These are phyloP conservation scores for Berberis vulgaris DNA, from an alignment of 164 flowering plant species.

Conservation along the genomic window DNA sequence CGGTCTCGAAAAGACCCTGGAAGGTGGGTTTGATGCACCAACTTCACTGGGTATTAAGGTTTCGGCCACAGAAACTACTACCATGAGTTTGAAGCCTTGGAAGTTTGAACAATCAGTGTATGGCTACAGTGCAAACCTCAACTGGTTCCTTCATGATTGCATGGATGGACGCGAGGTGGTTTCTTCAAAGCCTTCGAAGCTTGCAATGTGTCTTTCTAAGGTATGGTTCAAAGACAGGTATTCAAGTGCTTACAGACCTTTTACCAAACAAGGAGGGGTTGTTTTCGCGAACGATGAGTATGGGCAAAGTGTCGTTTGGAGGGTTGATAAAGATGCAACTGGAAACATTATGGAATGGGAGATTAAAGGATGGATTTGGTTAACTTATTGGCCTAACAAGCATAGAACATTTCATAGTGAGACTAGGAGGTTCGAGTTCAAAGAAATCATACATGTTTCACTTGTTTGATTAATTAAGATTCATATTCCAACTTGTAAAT, in stretches of 20 bases:
- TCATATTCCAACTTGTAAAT: too few species aligned
- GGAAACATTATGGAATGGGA: constrained; percentile 84
- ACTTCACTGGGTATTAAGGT: constrained; percentile 37
- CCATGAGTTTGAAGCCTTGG: constrained; percentile 75
- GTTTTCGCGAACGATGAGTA: constrained; percentile 86
- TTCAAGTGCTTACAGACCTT: constrained; percentile 62
- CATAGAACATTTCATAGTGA: constrained; percentile 53
- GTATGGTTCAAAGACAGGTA: constrained; percentile 84
- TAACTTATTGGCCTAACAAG: constrained; percentile 90
- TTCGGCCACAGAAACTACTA: constrained; percentile 48
- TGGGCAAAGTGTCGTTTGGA: constrained; percentile 77
- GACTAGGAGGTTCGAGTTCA: constrained; percentile 66
- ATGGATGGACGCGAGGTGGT: constrained; percentile 66
- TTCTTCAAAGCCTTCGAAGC: constrained; percentile 63
- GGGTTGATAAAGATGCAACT: constrained; percentile 41
- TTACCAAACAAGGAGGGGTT: constrained; percentile 84
- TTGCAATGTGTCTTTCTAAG: constrained; percentile 49
- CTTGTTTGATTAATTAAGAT: constrained; percentile 19
- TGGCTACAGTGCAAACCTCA: constrained; percentile 52
- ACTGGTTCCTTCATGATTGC: constrained; percentile 78
- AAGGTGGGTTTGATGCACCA: constrained; percentile 51
- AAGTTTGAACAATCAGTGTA: constrained; percentile 75
- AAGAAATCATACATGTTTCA: constrained; percentile 41
- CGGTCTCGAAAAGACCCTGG: constrained; percentile 44
- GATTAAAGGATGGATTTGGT: constrained; percentile 64